Base-by-base conservation (phyloP, 1,284 basidiomycete genomes). In the Microbotryum scabiosae region DNA sequence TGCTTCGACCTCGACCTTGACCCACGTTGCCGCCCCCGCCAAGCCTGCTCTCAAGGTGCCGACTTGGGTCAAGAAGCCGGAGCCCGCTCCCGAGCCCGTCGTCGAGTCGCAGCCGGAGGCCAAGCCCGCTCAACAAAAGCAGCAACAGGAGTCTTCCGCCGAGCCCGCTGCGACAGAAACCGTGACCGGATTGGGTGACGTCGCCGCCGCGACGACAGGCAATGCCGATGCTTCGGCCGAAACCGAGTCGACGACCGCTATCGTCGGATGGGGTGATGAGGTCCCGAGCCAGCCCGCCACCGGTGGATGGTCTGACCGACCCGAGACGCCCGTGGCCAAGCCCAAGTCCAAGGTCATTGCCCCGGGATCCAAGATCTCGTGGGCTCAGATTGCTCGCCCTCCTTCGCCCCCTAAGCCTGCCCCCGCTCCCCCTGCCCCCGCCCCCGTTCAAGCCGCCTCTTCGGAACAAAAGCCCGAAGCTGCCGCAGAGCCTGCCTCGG, bases 301-400 rank as follows among this genome's bases (percentile, higher is more conserved):
- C 36, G 36, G 36, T 41, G 36, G 36, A 41, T 41, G 36, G 36
- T 20, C 55, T 6, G 55, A 43, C 18, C 56, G 59, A 4, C 53
- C 59, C 47, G 30, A 60, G 46, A 41, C 54, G 4, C 21, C 46
- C n/a, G 53, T 53, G 5, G 21, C 44, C n/a, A 61, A 61, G 54
- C 43, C 65, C 20, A 54, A 62, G 2, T 48, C 54, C 47, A 63
- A 66, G 45, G 64, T 54, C 20, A 64, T 66, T 49, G 67, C 62
- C 5, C 60, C 67, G 6, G 64, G 64, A 46, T 51, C 59, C 16
- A 68, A 62, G 51, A 58, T 60, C 41, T 71, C 70, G 30, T 71
- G 70, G 70, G 70, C 70, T 8, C 65, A 67, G 50, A 69, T 71
- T 45, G 68, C 70, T 25, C 57, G 68, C 46, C 68, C 68, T 23